phyloP scores from a whole-genome alignment of 2,329 filamentous ascomycete species.

The Aspergillus fischeri region DNA sequence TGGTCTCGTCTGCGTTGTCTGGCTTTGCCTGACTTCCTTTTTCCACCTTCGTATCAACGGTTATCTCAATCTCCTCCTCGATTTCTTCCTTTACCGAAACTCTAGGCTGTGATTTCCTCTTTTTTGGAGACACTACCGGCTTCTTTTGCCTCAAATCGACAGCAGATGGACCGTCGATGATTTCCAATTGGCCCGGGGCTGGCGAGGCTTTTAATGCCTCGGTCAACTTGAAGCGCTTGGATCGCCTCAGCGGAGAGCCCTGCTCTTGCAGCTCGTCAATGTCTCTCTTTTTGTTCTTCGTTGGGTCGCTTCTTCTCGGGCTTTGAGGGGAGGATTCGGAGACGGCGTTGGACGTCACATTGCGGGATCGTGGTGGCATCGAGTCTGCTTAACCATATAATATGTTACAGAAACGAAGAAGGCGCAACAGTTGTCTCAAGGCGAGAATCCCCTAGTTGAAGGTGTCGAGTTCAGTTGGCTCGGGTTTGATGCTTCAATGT shows the following conservation, averaged over 20 bases:
- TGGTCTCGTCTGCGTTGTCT: conserved; percentile 15
- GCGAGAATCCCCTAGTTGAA: background rate
- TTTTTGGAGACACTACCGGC: background rate
- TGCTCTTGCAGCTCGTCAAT: conserved; percentile 20
- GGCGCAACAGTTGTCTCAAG: background rate
- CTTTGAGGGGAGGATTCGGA: conserved; percentile 2
- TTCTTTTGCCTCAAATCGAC: background rate
- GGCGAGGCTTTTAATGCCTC: background rate
- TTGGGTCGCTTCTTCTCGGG: background rate
- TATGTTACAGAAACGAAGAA: background rate
- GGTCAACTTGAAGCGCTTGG: conserved; percentile 26
- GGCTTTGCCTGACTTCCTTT: conserved; percentile 15
- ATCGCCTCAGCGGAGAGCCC: conserved; percentile 24
- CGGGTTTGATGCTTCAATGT: background rate
- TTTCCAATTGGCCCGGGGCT: background rate
- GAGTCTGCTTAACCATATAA: background rate
- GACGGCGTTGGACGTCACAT: conserved; percentile 7
- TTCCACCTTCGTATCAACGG: background rate
- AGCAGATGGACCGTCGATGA: background rate
- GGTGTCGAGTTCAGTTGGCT: background rate
- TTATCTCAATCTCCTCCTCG: conserved; percentile 10
- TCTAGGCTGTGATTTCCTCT: conserved; percentile 13
- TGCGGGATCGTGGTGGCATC: conserved; percentile 17
- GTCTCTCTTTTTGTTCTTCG: conserved; percentile 23
- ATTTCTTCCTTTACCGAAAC: conserved; percentile 13